These are phyloP conservation scores for Hippophae rhamnoides DNA, from an alignment of 306 rosid species.

Conservation along the genomic window DNA sequence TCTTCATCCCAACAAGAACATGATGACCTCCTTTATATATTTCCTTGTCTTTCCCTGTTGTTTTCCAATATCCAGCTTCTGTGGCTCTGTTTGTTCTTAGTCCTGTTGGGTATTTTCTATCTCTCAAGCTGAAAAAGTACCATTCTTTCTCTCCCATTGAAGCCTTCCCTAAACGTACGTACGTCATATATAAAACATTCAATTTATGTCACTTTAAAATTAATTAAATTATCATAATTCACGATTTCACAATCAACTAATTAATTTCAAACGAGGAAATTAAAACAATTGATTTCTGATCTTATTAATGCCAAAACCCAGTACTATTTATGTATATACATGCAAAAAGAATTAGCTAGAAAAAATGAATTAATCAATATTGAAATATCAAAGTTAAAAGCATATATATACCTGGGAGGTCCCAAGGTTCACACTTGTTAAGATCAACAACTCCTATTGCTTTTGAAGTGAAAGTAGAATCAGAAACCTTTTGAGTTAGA, in stretches of 20 bases:
- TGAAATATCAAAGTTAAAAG: neutral
- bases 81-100: constrained; percentile 85
- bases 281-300: too few species aligned
- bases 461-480: constrained; percentile 48
- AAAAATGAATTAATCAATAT: too few species aligned
- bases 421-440: constrained; percentile 94
- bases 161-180: constrained; percentile 49
- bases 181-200: neutral
- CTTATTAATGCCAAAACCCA: too few species aligned
- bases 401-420: constrained; percentile 58
- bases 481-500: constrained; percentile 59
- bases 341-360: too few species aligned
- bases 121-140: constrained; percentile 80
- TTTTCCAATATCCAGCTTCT: constrained; percentile 91
- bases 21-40: constrained; percentile 32
- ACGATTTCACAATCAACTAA: neutral
- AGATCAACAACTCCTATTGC: constrained; percentile 84
- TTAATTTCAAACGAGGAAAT: too few species aligned
- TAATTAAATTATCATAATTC: neutral
- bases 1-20: constrained; percentile 77
- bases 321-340: too few species aligned
- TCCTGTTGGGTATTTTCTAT: constrained; percentile 84
- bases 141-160: constrained; percentile 87
- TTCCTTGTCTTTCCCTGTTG: constrained; percentile 90
- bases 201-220: neutral